Evolutionary conservation across 192 early-diverging fungal species (phyloP).

Genomic region (Ambispora gerdemannii): DNA sequence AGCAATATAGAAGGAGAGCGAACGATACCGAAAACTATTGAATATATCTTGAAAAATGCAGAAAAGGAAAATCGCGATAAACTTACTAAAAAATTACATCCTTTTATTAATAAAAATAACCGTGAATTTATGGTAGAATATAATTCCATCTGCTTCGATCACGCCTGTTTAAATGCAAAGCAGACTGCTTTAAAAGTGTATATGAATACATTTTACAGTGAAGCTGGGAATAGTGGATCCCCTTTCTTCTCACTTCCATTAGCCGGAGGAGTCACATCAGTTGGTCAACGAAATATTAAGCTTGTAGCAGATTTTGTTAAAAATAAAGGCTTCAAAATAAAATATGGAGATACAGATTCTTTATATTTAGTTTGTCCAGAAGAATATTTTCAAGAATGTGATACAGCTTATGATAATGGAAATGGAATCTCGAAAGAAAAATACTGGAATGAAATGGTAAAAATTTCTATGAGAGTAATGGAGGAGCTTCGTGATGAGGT

Average conservation of each 20-base stretch:
- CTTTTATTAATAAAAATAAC: not conserved
- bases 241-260: slow-evolving; percentile 6
- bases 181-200: slow-evolving; percentile 9
- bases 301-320: not conserved
- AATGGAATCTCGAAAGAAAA: not conserved
- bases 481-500: not conserved
- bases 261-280: slow-evolving; percentile 4
- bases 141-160: not conserved
- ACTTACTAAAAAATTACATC: too few relatives aligned
- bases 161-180: slow-evolving; percentile 1
- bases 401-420: not conserved
- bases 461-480: slow-evolving; percentile 20
- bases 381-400: slow-evolving; percentile 18
- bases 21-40: not conserved
- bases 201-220: slow-evolving; percentile 23
- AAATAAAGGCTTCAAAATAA: not conserved
- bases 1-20: not conserved
- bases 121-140: not conserved
- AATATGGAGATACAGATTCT: too few relatives aligned
- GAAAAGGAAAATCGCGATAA: too few relatives aligned
- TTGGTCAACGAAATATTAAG: slow-evolving; percentile 1
- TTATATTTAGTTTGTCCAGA: slow-evolving; percentile 14
- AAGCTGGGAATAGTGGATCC: not conserved
- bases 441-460: slow-evolving; percentile 24
- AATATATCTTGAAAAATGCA: not conserved